phyloP scores from a whole-genome alignment of 2,329 filamentous ascomycete species.

The Podosphaera leucotricha region DNA sequence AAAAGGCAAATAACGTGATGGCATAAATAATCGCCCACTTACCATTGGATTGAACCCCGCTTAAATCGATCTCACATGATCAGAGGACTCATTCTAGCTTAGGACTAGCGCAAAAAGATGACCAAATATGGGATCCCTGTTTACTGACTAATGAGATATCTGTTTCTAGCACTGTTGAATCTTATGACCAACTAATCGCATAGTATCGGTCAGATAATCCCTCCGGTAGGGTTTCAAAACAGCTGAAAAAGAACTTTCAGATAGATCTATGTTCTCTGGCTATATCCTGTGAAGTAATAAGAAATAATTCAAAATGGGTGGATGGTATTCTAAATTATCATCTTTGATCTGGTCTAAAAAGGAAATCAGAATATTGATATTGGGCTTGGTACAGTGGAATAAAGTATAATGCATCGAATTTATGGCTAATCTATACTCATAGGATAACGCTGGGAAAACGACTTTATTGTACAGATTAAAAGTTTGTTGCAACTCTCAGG shows the following conservation, averaged over 20 bases:
- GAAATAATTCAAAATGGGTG: constrained; percentile 29
- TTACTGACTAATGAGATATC: background rate
- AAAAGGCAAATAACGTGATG: too few species aligned
- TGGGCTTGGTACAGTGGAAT: constrained; percentile 51
- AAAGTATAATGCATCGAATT: background rate
- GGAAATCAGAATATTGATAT: constrained; percentile 87
- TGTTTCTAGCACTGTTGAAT: background rate
- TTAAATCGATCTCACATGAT: background rate
- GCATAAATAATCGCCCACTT: too few species aligned
- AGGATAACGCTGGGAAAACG: constrained; percentile 98
- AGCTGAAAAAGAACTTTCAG: constrained; percentile 1
- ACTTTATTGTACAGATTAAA: constrained; percentile 90
- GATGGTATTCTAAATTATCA: constrained; percentile 45
- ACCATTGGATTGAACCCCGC: constrained; percentile 11
- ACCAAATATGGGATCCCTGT: background rate
- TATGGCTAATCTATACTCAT: background rate
- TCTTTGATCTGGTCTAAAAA: constrained; percentile 74
- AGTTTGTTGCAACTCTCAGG: constrained; percentile 24
- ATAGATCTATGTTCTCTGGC: background rate
- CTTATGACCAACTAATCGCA: background rate
- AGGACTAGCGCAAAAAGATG: background rate
- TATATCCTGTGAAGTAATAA: constrained; percentile 4
- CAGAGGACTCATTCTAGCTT: background rate
- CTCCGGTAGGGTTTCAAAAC: background rate
- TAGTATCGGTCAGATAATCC: background rate